Evolutionary conservation across 2,329 filamentous ascomycete genomes (phyloP), one percentile per base, ranked within the genome.

Genomic region (Periconia digitata): DNA sequence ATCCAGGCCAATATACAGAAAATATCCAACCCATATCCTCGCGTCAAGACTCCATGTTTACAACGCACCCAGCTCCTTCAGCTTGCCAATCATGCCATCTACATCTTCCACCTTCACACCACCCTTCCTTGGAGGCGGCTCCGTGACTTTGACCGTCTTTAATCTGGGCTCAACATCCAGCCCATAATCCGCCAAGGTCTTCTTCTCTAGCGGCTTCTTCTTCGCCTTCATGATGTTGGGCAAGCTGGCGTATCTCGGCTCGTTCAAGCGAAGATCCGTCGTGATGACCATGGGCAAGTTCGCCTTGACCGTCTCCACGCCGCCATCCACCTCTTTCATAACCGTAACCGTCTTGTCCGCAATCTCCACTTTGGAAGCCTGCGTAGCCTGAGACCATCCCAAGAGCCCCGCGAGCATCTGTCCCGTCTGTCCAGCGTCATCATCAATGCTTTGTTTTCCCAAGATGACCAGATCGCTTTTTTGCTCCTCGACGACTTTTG

Each of bases 181-280:
- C 72, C 89, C 88, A 69, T 67, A 72, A 46, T 99, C 94, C 48
- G 78, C 81, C 71, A 96, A 72, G 58, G 82, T 90, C 81, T 90
- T 87, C 87, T 96, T 97, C 66, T 94, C 90, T 62, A 99, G 69
- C 67, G 89, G 89, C 87, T 99, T 99, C 89, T 97, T 99, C 88
- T 99, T 99, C 44, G 94, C 94, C 86, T 97, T 99, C 94, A 99
- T 99, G 58, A 99, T 97, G 71, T 97, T 97, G 43, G 92, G 92
- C 82, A 99, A 73, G 74, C 85, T 96, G 18, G 92, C 94, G 72
- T 96, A 99, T 56, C 94, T 80, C 50, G 94, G 94, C 82, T 95
- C 90, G 69, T 99, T 99, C 72, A 99, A 77, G 44, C 94, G 79
- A 76, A 99, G 73, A 78, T 99, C 94, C 53, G 94, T 96, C 53